These are phyloP conservation scores for Salvia rosmarinus DNA, from an alignment of 257 asterid genomes.

Conservation along the genomic window DNA sequence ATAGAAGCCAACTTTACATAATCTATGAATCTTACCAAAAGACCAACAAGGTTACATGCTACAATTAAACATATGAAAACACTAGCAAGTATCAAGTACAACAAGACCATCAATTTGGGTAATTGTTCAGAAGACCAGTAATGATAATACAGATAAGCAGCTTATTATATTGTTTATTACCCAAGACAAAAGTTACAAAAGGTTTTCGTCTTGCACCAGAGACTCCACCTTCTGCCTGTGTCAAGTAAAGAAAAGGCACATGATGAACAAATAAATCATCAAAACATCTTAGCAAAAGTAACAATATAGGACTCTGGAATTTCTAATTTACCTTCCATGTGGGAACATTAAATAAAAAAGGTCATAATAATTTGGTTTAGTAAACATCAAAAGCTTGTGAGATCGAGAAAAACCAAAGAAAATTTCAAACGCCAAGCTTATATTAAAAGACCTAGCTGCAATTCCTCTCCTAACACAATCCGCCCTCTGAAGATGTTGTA, in stretches of 20 bases:
- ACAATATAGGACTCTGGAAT: not conserved
- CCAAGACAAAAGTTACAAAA: slow-evolving; percentile 78
- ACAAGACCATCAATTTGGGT: slow-evolving; percentile 18
- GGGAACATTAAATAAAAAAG: slow-evolving; percentile 4
- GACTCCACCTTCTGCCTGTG: slow-evolving; percentile 68
- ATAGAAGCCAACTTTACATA: slow-evolving; percentile 4
- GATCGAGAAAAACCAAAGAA: not conserved
- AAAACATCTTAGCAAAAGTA: not conserved
- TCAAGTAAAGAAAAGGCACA: slow-evolving; percentile 32
- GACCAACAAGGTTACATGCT: slow-evolving; percentile 13
- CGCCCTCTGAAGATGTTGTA: not conserved
- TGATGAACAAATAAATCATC: slow-evolving; percentile 22
- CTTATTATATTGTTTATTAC: slow-evolving; percentile 49
- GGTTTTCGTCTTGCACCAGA: slow-evolving; percentile 53
- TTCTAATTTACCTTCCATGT: slow-evolving; percentile 12
- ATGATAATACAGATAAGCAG: slow-evolving; percentile 22
- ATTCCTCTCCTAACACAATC: slow-evolving; percentile 17
- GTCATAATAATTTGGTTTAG: not conserved
- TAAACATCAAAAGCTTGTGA: slow-evolving; percentile 6
- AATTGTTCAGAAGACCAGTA: slow-evolving; percentile 25
- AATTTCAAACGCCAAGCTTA: slow-evolving; percentile 17
- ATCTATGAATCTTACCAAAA: slow-evolving; percentile 6
- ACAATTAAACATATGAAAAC: slow-evolving; percentile 12
- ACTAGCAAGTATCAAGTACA: not conserved
- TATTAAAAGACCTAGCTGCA: slow-evolving; percentile 15